phyloP scores from a whole-genome alignment of 768 basidiomycete genomes.

The Candolleomyces eurysporus region DNA sequence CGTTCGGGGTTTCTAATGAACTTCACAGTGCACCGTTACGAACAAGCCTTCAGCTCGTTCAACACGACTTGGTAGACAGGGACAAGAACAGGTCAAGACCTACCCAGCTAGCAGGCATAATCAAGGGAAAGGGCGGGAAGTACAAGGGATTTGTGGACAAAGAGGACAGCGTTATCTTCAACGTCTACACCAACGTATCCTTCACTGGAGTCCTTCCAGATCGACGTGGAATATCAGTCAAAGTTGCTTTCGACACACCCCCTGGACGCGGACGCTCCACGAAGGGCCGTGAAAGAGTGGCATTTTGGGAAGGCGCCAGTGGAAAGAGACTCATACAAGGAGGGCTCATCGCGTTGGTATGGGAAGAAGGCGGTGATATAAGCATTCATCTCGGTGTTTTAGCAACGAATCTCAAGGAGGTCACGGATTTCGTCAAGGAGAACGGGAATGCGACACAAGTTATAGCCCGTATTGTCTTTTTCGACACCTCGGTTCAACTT shows the following conservation, averaged over 20 bases:
- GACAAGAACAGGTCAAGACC: constrained; percentile 5
- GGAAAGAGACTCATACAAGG: constrained; percentile 50
- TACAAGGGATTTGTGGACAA: constrained; percentile 45
- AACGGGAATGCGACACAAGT: constrained; percentile 24
- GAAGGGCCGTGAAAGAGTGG: constrained; percentile 28
- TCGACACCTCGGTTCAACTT: constrained; percentile 57
- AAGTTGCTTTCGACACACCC: constrained; percentile 41
- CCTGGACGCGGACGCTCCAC: constrained; percentile 41
- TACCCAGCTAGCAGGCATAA: constrained; percentile 44
- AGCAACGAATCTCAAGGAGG: constrained; percentile 31
- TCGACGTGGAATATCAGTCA: constrained; percentile 38
- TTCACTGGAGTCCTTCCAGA: constrained; percentile 39
- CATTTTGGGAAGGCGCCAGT: constrained; percentile 51
- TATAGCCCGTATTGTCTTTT: constrained; percentile 55
- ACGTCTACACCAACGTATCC: constrained; percentile 54
- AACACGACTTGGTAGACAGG: constrained; percentile 38
- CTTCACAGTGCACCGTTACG: constrained; percentile 49
- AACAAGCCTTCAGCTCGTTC: constrained; percentile 45
- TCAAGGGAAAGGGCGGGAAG: constrained; percentile 54
- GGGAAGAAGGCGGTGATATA: constrained; percentile 22
- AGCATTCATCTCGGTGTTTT: constrained; percentile 46
- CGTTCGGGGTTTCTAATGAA: not conserved
- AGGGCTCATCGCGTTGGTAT: constrained; percentile 52
- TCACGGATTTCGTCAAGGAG: constrained; percentile 34
- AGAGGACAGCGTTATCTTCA: constrained; percentile 55